Percentiles rank a stretch among this genome's conserved stretches.
Conservation (phyloP, 495 filamentous ascomycete species). For the Penicillium atrosanguineum region DNA sequence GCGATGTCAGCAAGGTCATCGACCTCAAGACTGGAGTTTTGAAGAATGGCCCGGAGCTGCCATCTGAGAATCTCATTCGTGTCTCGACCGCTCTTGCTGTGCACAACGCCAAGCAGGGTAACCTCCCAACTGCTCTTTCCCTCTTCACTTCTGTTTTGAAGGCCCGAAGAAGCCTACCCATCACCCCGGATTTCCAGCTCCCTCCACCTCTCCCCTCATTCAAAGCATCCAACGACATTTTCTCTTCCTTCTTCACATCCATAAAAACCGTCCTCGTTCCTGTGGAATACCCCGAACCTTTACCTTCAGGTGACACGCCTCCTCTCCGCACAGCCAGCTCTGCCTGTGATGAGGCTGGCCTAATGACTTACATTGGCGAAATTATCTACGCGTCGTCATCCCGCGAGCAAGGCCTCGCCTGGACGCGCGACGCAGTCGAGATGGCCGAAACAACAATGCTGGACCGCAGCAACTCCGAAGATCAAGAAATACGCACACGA, state of each 20-base stretch:
- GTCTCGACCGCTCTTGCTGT: conserved; percentile 75
- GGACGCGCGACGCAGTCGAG: conserved; percentile 83
- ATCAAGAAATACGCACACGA: conserved; percentile 39
- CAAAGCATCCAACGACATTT: conserved; percentile 54
- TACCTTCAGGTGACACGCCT: conserved; percentile 61
- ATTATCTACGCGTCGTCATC: conserved; percentile 72
- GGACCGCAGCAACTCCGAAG: conserved; percentile 39
- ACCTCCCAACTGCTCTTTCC: conserved; percentile 67
- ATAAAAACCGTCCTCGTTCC: conserved; percentile 44
- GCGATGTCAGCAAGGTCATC: conserved; percentile 47
- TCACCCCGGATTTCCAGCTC: conserved; percentile 22
- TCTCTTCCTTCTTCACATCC: conserved; percentile 33
- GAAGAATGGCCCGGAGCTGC: conserved; percentile 42
- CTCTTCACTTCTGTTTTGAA: conserved; percentile 83
- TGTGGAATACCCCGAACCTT: conserved; percentile 62
- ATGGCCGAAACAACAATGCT: conserved; percentile 52
- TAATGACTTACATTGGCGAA: conserved; percentile 91
- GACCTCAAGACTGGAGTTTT: conserved; percentile 62
- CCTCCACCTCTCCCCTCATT: conserved; percentile 49
- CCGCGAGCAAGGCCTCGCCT: conserved; percentile 68
- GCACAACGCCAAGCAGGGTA: conserved; percentile 65
- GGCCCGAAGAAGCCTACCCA: conserved; percentile 54
- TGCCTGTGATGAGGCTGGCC: conserved; percentile 76
- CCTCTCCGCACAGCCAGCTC: conserved; percentile 58
- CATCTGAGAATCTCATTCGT: conserved; percentile 69